Conservation (phyloP, 305 asterid species). For the Fraxinus ornus region DNA sequence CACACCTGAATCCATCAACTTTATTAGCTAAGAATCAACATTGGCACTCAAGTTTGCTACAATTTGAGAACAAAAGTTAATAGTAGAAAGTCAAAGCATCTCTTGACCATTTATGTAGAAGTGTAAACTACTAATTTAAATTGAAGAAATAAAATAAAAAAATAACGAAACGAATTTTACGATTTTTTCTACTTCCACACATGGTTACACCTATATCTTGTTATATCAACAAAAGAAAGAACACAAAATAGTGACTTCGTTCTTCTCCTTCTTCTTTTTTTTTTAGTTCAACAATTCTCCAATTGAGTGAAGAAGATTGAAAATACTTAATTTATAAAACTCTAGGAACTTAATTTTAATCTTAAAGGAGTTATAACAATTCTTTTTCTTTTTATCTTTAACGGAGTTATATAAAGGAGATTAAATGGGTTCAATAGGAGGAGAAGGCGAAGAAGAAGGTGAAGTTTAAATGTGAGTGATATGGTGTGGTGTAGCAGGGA, state of each 20-base stretch:
- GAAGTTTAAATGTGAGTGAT: neutral
- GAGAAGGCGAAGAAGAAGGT: constrained; percentile 6
- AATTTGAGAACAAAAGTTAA: too few species aligned
- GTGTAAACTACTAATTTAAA: too few species aligned
- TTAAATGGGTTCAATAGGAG: too few species aligned
- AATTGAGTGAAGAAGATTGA: too few species aligned
- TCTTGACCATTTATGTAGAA: too few species aligned
- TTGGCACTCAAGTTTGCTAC: neutral
- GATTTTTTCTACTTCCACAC: neutral
- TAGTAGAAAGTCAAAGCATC: too few species aligned
- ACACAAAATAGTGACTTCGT: neutral
- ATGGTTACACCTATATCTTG: neutral
- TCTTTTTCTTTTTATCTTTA: too few species aligned
- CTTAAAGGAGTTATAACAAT: too few species aligned
- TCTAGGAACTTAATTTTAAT: too few species aligned
- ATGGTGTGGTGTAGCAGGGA: neutral
- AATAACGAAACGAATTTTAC: neutral
- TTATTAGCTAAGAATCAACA: neutral
- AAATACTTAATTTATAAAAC: too few species aligned
- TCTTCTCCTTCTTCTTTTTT: neutral
- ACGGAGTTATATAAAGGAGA: too few species aligned
- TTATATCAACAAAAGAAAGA: neutral
- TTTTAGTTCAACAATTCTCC: neutral
- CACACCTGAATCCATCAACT: neutral
- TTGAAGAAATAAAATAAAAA: too few species aligned